Evolutionary conservation across 2,329 filamentous ascomycete genomes (phyloP), one percentile per base, ranked within the genome.

Genomic region (Tolypocladium endophyticum): DNA sequence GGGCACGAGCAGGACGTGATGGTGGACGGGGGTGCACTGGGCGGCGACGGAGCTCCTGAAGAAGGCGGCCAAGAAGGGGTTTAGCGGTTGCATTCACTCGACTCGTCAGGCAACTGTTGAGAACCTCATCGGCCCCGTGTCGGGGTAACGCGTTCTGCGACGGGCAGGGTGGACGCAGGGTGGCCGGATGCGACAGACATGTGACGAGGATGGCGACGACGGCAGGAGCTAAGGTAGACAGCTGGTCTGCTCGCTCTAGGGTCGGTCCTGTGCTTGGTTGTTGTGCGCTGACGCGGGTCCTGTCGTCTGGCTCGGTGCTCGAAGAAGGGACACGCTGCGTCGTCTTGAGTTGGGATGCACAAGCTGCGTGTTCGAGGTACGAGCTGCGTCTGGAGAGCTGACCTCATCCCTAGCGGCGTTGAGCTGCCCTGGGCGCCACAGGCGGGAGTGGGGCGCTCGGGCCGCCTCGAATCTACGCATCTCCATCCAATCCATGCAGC

Each of bases 61-160:
- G 86, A 99, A 97, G 82, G 93, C 92, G 81, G 90, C 88, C 76
- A 99, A 84, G 79, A 97, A 97, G 75, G 94, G 94, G 79, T 99
- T 99, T 87, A 97, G 84, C 80, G 94, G 91, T 87, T 92, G 92
- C 92, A 96, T 96, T 76, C 74, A 75, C 71, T 74, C 73, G 72
- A 67, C 70, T 72, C 68, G 63, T 59, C 61, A 59, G 59, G 59
- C 64, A 64, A 66, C 60, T 60, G 64, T 66, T 59, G 68, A 64
- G 64, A 66, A 64, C 60, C 61, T 67, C 64, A 61, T 69, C 70
- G 67, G 67, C 65, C 66, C 63, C 65, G 58, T 63, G 61, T 61
- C 62, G 65, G 61, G 61, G 62, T 64, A 60, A 62, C 61, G 55
- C 20, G 33, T 7, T 25, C 55, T n/a, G 25, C 38, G 52, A 41